Evolutionary conservation across 768 basidiomycete species (phyloP).

Genomic region (Gyrodon lividus): DNA sequence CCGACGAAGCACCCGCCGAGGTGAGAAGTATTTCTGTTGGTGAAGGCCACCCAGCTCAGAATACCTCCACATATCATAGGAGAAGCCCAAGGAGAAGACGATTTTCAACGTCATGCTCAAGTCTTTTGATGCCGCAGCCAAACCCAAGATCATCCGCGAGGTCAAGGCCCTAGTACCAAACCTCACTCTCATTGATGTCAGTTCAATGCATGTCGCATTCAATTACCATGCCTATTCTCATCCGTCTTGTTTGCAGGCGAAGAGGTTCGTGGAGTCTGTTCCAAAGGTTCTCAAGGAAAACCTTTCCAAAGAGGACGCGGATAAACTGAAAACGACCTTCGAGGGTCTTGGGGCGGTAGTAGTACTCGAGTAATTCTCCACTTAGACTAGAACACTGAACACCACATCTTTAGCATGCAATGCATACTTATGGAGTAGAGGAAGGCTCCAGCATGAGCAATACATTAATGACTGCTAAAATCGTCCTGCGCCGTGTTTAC

Average conservation of each 20-base stretch:
- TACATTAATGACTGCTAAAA: slow-evolving; percentile 15
- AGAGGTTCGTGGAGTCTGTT: slow-evolving; percentile 97
- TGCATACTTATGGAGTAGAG: slow-evolving; percentile 18
- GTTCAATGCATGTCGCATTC: slow-evolving; percentile 29
- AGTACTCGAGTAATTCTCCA: slow-evolving; percentile 63
- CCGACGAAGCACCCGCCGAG: slow-evolving; percentile 62
- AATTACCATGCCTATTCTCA: slow-evolving; percentile 1
- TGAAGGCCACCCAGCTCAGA: background rate
- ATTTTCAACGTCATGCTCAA: slow-evolving; percentile 94
- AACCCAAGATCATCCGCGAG: slow-evolving; percentile 97
- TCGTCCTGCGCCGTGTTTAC: slow-evolving; percentile 22
- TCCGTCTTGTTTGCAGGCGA: slow-evolving; percentile 60
- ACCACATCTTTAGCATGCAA: slow-evolving; percentile 9
- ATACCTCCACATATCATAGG: slow-evolving; percentile 40
- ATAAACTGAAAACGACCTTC: slow-evolving; percentile 92
- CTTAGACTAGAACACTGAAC: slow-evolving; percentile 10
- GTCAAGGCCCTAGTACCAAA: slow-evolving; percentile 95
- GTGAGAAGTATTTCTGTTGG: slow-evolving; percentile 38
- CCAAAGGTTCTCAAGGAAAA: slow-evolving; percentile 95
- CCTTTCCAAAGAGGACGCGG: slow-evolving; percentile 94
- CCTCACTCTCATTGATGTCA: slow-evolving; percentile 94
- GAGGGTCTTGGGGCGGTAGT: slow-evolving; percentile 87
- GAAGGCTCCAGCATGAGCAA: slow-evolving; percentile 12
- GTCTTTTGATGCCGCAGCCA: slow-evolving; percentile 87
- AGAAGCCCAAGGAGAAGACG: slow-evolving; percentile 98